Conservation (phyloP, 768 basidiomycete genomes). For the Mycena sanguinolenta region DNA sequence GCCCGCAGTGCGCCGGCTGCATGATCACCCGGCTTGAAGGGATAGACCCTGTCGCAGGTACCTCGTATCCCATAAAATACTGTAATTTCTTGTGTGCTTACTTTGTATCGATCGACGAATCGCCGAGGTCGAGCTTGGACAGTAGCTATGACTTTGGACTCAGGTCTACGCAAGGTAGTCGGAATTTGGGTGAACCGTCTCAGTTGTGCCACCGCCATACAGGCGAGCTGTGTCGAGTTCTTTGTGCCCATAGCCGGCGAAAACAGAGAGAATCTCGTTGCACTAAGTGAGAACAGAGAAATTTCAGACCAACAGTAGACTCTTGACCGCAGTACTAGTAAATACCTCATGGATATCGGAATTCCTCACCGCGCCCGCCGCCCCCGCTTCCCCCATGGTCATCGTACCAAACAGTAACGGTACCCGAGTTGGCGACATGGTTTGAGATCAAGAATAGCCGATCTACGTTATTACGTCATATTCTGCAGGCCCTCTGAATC, state of each 20-base stretch:
- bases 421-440: slow-evolving; percentile 43
- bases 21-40: slow-evolving; percentile 58
- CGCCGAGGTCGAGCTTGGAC: slow-evolving; percentile 54
- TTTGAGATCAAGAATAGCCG: not conserved
- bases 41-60: slow-evolving; percentile 53
- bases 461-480: slow-evolving; percentile 1
- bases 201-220: slow-evolving; percentile 64
- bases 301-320: not conserved
- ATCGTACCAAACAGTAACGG: slow-evolving; percentile 53
- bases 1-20: slow-evolving; percentile 51
- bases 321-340: not conserved
- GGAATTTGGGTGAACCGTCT: slow-evolving; percentile 49
- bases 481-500: not conserved
- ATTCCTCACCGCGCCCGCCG: slow-evolving; percentile 29
- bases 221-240: slow-evolving; percentile 65
- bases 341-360: slow-evolving; percentile 20
- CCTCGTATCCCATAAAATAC: not conserved
- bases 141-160: slow-evolving; percentile 47
- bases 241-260: slow-evolving; percentile 57
- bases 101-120: slow-evolving; percentile 65
- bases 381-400: slow-evolving; percentile 25
- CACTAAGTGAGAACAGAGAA: slow-evolving; percentile 47
- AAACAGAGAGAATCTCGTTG: slow-evolving; percentile 61
- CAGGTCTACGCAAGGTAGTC: not conserved
- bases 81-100: slow-evolving; percentile 33